phyloP scores from a whole-genome alignment of 495 filamentous ascomycete species.

The Pseudomonodictys pantanalensis region DNA sequence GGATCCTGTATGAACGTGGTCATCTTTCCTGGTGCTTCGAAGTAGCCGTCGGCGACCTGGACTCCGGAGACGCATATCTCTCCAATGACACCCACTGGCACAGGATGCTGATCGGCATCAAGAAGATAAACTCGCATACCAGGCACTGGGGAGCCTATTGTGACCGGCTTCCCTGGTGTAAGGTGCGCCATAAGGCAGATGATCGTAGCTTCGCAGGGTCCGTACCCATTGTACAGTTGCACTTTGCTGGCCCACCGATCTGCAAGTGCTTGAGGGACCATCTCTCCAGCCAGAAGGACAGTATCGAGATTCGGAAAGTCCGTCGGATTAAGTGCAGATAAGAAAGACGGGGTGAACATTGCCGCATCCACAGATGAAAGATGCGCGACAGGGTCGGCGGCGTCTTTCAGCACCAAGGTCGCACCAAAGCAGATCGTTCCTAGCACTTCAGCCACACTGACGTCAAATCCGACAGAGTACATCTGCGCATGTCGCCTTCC shows the following conservation, averaged over 20 bases:
- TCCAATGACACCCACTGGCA: conserved; percentile 37
- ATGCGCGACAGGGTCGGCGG: conserved; percentile 28
- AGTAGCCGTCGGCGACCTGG: conserved; percentile 42
- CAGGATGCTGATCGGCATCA: conserved; percentile 9
- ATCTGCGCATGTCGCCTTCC: conserved; percentile 39
- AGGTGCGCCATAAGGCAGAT: conserved; percentile 31
- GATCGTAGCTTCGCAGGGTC: conserved; percentile 41
- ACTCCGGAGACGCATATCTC: conserved; percentile 43
- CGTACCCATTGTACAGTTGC: conserved; percentile 42
- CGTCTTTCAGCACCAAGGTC: conserved; percentile 28
- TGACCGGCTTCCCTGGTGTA: conserved; percentile 27
- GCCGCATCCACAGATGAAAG: conserved; percentile 29
- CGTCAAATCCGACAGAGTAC: conserved; percentile 48
- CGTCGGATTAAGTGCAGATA: conserved; percentile 19
- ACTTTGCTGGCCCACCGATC: conserved; percentile 34
- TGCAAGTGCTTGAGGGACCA: conserved; percentile 32
- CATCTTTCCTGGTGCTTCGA: conserved; percentile 45
- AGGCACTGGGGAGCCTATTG: conserved; percentile 37
- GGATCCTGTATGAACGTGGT: conserved; percentile 48
- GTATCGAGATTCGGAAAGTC: conserved; percentile 33
- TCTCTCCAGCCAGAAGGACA: conserved; percentile 40
- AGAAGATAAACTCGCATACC: conserved; percentile 39
- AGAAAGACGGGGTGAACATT: conserved; percentile 40
- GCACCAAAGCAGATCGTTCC: conserved; percentile 42
- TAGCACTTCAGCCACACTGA: conserved; percentile 46